Evolutionary conservation across 176 grass and related monocot genomes (phyloP).

Genomic region (Oryza officinalis): DNA sequence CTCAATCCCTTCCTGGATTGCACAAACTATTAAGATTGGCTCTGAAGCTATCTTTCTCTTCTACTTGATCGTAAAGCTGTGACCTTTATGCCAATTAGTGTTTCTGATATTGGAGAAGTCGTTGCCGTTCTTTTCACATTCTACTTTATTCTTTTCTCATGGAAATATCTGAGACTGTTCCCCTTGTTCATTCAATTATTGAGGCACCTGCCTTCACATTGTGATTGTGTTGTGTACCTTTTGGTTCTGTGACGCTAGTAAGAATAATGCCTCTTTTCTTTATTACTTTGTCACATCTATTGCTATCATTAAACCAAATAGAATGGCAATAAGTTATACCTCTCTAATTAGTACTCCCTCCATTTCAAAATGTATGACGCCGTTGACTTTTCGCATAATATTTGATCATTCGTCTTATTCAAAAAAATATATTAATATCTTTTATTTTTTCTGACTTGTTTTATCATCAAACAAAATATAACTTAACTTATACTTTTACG

Average conservation of each 20-base stretch:
- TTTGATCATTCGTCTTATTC: no score
- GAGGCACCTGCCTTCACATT: background rate
- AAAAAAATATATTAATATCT: no score
- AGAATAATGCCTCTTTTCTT: background rate
- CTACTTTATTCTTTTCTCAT: slow-evolving; percentile 27
- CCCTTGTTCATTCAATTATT: background rate
- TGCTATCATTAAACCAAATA: background rate
- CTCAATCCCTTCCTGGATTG: background rate
- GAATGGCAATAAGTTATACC: background rate
- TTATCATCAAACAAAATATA: no score
- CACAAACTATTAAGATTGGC: background rate
- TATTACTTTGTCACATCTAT: background rate
- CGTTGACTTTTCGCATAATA: no score
- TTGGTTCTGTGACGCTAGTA: background rate
- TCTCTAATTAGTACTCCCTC: background rate
- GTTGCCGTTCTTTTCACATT: background rate
- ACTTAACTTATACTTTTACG: no score
- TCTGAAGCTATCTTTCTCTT: background rate
- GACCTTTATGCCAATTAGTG: slow-evolving; percentile 5
- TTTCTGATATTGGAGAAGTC: background rate
- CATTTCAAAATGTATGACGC: no score
- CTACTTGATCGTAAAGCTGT: background rate
- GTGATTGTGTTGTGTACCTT: background rate
- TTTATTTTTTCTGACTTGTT: no score
- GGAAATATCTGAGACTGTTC: background rate